Base-by-base conservation (phyloP, 2,329 filamentous ascomycete species). In the Beauveria sp. region DNA sequence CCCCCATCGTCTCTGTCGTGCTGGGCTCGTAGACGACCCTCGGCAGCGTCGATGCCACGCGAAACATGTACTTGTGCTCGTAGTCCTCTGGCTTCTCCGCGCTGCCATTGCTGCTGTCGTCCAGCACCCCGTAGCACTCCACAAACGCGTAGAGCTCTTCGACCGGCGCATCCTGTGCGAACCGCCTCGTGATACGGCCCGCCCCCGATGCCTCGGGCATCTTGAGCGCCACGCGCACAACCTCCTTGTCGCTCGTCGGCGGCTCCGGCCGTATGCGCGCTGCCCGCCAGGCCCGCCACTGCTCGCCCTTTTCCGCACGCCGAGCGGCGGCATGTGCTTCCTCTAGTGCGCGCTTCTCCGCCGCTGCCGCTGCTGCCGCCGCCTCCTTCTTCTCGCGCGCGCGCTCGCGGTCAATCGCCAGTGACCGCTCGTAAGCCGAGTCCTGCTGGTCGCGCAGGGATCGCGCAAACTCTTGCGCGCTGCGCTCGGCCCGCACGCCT, bases 71-170 rank as follows among this genome's bases (percentile, higher is more conserved):
- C 67, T 86, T 79, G 72, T 98, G 93, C 66, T 86, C 79, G 71
- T 95, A 98, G 14, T 77, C 84, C 24, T 81, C 77, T 0, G 91
- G 91, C 67, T 85, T 74, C 4, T 75, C 69, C 63, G 63, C 61
- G 34, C 67, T 69, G 65, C 66, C 38, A 12, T 63, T 69, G 26
- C 9, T 38, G 34, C 12, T 38, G 2, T 75, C 74, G 42, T 81
- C 74, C 3, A 92, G 67, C 6, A 88, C 67, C 58, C 91, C 86
- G 71, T 92, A 88, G 75, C 93, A 98, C 71, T 99, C 95, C 2
- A 98, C 92, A 75, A 96, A 97, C 0, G 93, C 95, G 73, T 98
- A 98, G 6, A 99, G 77, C 69, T 97, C 92, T 71, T 98, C 93
- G 43, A 98, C 78, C 2, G 83, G 80, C 0, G 89, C 85, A n/a